Evolutionary conservation across 805 yeast genomes (phyloP), one percentile per base, ranked within the genome.

Genomic region (Lipomyces lipofer): DNA sequence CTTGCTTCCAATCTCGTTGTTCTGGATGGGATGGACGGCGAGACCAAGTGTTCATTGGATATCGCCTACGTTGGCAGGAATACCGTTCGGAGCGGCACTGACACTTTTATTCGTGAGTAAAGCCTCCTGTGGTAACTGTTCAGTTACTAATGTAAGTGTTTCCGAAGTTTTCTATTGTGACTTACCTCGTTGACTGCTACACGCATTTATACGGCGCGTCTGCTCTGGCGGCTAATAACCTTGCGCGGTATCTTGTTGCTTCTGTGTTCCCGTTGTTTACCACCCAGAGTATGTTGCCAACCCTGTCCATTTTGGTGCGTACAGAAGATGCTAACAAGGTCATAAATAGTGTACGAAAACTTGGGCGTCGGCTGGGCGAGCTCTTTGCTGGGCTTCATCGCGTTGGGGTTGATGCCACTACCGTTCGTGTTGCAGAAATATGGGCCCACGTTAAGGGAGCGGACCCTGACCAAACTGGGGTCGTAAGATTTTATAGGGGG

Each of bases 11-110:
- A 75, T 83, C 36, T 76, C 86, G 0, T 73, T 87, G 54, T 86
- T 87, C 71, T 87, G 94, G 95, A 74, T 86, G 52, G 95, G 84
- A 5, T 87, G 95, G 95, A 77, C 91, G 2, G 78, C 87, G 8
- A 77, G 80, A 63, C 49, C 62, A 2, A 63, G 68, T 13, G 81
- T 86, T 25, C 91, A 84, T 66, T 87, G 91, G 90, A 83, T 85
- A 75, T 85, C 80, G 9, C 88, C 95, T 6, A 74, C 81, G 22
- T 32, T 51, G 8, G 39, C 91, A 0, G 94, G 90, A 63, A 77
- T 84, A 35, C 87, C 90, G 28, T 86, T 87, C 67, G 95, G 95
- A 1, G 84, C 84, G 64, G 86, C 90, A 6, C 73, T 87, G 56
- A 78, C 87, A 51, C 72, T 86, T 64, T 79, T 87, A 49, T 87